A percentile compares a stretch with the other conserved stretches of the same genome.
Evolutionary conservation across 2,329 filamentous ascomycete species (phyloP).

Genomic region (Alternaria triticimaculans): DNA sequence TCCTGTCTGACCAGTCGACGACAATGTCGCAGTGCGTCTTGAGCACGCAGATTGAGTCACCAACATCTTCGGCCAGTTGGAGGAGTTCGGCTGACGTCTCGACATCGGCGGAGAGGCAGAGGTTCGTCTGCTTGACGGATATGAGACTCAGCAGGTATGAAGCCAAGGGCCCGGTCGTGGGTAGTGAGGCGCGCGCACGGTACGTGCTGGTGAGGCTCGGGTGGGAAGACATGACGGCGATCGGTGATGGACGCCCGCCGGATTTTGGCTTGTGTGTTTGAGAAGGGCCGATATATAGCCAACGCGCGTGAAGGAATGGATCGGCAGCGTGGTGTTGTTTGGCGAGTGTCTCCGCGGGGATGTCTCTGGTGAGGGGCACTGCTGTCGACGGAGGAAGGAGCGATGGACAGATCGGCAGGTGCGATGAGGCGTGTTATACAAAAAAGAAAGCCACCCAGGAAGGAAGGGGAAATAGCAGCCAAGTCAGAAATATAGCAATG

Average conservation of each 20-base stretch:
- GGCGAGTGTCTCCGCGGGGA: slow-evolving; percentile 7
- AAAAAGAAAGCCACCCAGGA: neutral
- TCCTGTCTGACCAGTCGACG: slow-evolving; percentile 65
- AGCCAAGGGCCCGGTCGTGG: slow-evolving; percentile 54
- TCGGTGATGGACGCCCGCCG: neutral
- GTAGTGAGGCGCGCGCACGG: slow-evolving; percentile 53
- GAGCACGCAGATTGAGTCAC: slow-evolving; percentile 66
- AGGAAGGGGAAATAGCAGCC: neutral
- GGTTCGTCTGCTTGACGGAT: slow-evolving; percentile 58
- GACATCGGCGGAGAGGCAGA: slow-evolving; percentile 65
- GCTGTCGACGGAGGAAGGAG: slow-evolving; percentile 5
- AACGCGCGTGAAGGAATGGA: neutral
- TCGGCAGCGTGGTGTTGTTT: neutral
- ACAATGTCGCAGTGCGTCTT: slow-evolving; percentile 69
- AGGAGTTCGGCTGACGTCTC: slow-evolving; percentile 63
- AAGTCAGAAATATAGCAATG: neutral
- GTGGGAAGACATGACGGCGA: slow-evolving; percentile 40
- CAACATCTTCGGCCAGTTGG: slow-evolving; percentile 63
- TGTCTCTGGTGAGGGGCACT: slow-evolving; percentile 10
- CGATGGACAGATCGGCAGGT: neutral
- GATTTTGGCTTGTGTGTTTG: neutral
- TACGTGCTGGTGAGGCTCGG: slow-evolving; percentile 51
- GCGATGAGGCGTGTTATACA: neutral
- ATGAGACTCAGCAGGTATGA: slow-evolving; percentile 58
- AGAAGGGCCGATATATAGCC: neutral